A percentile compares a stretch with the other conserved stretches of the same genome.
Conservation (phyloP, 1,284 basidiomycete genomes). For the Heterobasidion parviporum region DNA sequence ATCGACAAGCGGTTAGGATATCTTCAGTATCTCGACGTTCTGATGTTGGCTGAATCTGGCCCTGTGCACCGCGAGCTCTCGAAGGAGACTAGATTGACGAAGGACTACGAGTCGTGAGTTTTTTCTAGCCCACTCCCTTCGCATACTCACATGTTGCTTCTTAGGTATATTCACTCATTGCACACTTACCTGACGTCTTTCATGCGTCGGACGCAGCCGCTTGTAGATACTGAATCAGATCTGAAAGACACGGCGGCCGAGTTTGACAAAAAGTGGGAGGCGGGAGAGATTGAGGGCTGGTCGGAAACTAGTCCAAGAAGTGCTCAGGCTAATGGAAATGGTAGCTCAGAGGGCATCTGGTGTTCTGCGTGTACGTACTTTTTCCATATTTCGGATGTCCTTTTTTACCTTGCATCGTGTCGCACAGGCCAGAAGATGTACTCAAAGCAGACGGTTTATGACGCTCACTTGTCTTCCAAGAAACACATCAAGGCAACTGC, state of each 20-base stretch:
- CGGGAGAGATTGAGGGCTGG: constrained; percentile 73
- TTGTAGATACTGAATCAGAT: constrained; percentile 73
- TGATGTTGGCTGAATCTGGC: constrained; percentile 51
- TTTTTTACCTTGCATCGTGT: background rate
- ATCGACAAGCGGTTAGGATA: constrained; percentile 78
- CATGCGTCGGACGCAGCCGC: constrained; percentile 79
- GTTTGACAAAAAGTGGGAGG: constrained; percentile 80
- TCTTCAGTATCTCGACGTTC: constrained; percentile 85
- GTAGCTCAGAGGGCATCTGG: constrained; percentile 72
- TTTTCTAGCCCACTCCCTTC: background rate
- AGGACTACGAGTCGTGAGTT: constrained; percentile 75
- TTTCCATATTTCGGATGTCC: background rate
- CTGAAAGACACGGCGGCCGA: constrained; percentile 57
- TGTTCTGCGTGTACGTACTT: constrained; percentile 81
- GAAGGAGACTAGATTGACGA: constrained; percentile 61
- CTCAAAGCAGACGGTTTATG: constrained; percentile 96
- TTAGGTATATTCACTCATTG: constrained; percentile 76
- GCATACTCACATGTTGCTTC: background rate
- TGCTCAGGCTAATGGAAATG: constrained; percentile 29
- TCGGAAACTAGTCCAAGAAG: constrained; percentile 41
- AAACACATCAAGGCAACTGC: constrained; percentile 89
- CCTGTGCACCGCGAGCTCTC: constrained; percentile 65
- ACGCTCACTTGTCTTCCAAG: constrained; percentile 91
- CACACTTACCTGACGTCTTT: constrained; percentile 85
- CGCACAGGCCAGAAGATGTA: constrained; percentile 81